Base-by-base conservation (phyloP, 257 asterid species). In the Solanum ahanhuiri region DNA sequence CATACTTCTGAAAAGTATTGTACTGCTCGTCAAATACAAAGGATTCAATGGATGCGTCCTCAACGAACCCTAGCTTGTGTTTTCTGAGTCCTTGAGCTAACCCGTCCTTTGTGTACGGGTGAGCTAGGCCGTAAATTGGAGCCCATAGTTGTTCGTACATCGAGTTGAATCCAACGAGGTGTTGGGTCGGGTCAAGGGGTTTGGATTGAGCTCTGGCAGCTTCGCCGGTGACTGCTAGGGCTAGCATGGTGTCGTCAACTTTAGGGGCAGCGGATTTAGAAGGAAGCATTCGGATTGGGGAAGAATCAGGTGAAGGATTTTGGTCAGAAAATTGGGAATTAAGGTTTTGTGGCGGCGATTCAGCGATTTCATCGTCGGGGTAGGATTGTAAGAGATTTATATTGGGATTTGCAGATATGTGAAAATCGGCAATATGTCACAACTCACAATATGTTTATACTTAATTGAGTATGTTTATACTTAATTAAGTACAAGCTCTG, bases 21-120 rank as follows among this genome's bases (percentile, higher is more conserved):
- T 95, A 95, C 95, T 97, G 99, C 81, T 97, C 98, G 25, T 97
- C 98, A 54, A 97, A 97, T 20, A 94, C 98, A 51, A 97, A 97
- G 7, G 98, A 88, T 85, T 89, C 98, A 10, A 95, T 93, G 7
- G 93, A 83, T 1, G 98, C 98, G 70, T 95, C 85, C 39, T 97
- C 99, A 5, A 97, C 99, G 45, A 95, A 95, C 77, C 98, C 64
- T 54, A 54, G 11, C 23, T 54, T 54, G 64, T 54, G 64, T 2
- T 54, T 54, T 54, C 64, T 54, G 11, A 18, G 23, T 54, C 64
- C 23, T 54, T 18, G 64, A 54, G 64, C 23, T 54, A 54, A 18
- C 23, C 64, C 4, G 2, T 54, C 23, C 64, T 54, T 54, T 20
- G 64, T 8, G 23, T 7, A 54, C 2, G 64, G 64, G 1, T 54